A percentile compares a stretch with the other conserved stretches of the same genome.
These are phyloP conservation scores for Didymella glomerata DNA, from an alignment of 2,329 filamentous ascomycete genomes.

Conservation along the genomic window DNA sequence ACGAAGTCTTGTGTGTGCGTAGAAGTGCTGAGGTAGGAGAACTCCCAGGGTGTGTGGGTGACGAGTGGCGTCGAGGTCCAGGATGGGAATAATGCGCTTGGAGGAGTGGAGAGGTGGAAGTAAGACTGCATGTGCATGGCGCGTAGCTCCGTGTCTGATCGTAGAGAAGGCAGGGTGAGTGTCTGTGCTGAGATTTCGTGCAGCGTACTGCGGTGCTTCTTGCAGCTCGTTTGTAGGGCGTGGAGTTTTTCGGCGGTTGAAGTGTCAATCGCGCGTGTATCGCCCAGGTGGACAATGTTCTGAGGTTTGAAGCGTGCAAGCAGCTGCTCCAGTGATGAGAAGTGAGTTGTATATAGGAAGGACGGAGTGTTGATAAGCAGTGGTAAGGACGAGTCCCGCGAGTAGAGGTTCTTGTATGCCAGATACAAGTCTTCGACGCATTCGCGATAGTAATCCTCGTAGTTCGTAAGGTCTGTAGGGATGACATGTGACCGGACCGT, in stretches of 20 bases:
- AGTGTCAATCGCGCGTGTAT: conserved; percentile 54
- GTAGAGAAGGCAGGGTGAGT: conserved; percentile 45
- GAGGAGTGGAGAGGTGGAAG: conserved; percentile 63
- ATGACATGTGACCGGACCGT: conserved; percentile 71
- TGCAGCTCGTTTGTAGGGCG: conserved; percentile 56
- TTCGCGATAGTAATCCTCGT: conserved; percentile 71
- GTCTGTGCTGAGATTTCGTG: conserved; percentile 66
- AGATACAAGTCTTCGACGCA: conserved; percentile 70
- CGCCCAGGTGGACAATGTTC: conserved; percentile 71
- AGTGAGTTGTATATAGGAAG: conserved; percentile 75
- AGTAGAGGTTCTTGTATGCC: conserved; percentile 61
- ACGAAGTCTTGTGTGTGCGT: conserved; percentile 60
- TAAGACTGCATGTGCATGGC: conserved; percentile 84
- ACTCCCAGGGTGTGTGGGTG: conserved; percentile 65
- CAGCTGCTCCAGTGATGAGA: conserved; percentile 69
- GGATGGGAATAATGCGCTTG: conserved; percentile 32
- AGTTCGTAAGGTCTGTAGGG: conserved; percentile 70
- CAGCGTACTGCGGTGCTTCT: conserved; percentile 51
- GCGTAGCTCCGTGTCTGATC: conserved; percentile 71
- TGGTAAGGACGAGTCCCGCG: conserved; percentile 57
- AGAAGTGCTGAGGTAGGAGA: conserved; percentile 64
- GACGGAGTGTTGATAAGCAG: conserved; percentile 78
- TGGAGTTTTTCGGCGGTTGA: conserved; percentile 67
- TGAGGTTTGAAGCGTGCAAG: conserved; percentile 64
- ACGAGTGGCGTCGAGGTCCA: conserved; percentile 68